Base-by-base conservation (phyloP, 495 filamentous ascomycete genomes). In the Penicillium salamii region DNA sequence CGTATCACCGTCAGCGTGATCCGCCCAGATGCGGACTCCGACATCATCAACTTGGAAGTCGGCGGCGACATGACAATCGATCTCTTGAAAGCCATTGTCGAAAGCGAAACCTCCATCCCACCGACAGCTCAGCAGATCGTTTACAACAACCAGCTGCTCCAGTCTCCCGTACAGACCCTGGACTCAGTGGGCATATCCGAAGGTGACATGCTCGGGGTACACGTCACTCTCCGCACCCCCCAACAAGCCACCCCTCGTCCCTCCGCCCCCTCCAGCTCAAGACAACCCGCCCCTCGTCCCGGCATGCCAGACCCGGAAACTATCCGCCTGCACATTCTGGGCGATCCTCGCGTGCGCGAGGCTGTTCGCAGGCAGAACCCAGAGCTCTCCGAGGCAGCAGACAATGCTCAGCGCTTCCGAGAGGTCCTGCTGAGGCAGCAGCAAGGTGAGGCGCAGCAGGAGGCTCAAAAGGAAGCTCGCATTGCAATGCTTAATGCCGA, bases 201-300 rank as follows among this genome's bases (percentile, higher is more conserved):
- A 68, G 90, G 90, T 42, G 95, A 97, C 53, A 91, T 98, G 90
- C 76, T 98, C 31, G 89, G 86, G 11, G 77, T 96, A 42, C 86
- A 92, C 63, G 83, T 92, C 50, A 77, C 78, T 40, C 45, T 68
- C 35, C 58, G 32, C 48, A 21, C 46, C 24, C 50, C 50, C 15
- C 45, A 29, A 33, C 44, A 38, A 23, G 49, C 35, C 37, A 21
- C 40, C 14, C 23, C 45, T 32, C 31, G 47, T 42, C 38, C 55
- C 31, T 17, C 43, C 9, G 34, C 55, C 17, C 54, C 54, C 17
- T 54, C 69, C 39, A 68, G 68, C 54, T 55, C 61, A 5, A 68
- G 69, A 26, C 75, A 72, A 36, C 68, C 74, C 15, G 66, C 70
- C 35, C 60, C 66, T 26, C 64, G 61, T 47, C 67, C 69, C 52